A percentile compares a stretch with the other conserved stretches of the same genome.
These are phyloP conservation scores for Lichtheimia corymbifera DNA, from an alignment of 371 early-diverging fungal species.

Conservation along the genomic window DNA sequence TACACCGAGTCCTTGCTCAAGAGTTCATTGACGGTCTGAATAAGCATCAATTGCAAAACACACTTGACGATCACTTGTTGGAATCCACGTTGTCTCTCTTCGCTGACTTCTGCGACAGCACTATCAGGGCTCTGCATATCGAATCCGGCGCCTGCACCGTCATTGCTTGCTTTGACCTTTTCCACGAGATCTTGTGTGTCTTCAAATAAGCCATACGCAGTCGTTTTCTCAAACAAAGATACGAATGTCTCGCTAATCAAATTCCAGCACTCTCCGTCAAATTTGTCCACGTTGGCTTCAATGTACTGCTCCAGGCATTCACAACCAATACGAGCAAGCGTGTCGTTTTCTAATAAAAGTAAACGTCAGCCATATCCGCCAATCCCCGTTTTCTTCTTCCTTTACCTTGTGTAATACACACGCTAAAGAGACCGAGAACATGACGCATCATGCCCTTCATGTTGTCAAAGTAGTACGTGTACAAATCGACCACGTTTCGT, in stretches of 20 bases:
- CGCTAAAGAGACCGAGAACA: conserved; percentile 74
- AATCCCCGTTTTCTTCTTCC: no score
- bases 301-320: conserved; percentile 90
- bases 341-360: conserved; percentile 70
- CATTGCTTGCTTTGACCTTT: conserved; percentile 19
- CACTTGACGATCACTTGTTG: conserved; percentile 79
- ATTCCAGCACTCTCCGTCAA: conserved; percentile 73
- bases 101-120: conserved; percentile 24
- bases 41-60: conserved; percentile 74
- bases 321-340: conserved; percentile 88
- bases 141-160: background rate
- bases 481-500: conserved; percentile 84
- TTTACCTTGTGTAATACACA: conserved; percentile 82
- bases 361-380: no score
- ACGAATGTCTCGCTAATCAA: conserved; percentile 67
- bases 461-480: conserved; percentile 74
- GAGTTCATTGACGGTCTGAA: conserved; percentile 76
- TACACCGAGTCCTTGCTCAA: conserved; percentile 65
- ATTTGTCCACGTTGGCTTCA: conserved; percentile 71
- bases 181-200: conserved; percentile 50
- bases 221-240: conserved; percentile 77
- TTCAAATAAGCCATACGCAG: conserved; percentile 80
- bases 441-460: conserved; percentile 70
- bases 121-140: conserved; percentile 3
- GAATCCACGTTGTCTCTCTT: conserved; percentile 66